Conservation (phyloP, 768 basidiomycete species). For the Rhodosporidiobolus odoratus region DNA sequence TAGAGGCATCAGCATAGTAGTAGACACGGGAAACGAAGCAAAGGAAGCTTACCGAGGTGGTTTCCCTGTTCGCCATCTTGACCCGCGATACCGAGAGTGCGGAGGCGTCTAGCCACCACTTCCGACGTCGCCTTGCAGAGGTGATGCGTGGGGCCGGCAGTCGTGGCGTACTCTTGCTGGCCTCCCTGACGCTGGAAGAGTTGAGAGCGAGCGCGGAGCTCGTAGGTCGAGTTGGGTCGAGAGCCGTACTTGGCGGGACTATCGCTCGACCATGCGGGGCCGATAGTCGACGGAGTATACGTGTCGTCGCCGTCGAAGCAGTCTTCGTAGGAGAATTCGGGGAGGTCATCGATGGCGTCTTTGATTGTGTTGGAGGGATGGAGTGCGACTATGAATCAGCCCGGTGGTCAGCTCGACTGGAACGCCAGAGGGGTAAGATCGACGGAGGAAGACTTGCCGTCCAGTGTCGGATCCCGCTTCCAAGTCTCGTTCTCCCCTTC, state of each 20-base stretch:
- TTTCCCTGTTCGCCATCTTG: background rate
- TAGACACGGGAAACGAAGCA: background rate
- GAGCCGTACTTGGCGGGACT: background rate
- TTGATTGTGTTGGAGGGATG: background rate
- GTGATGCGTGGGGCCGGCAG: conserved; percentile 4
- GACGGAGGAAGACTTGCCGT: background rate
- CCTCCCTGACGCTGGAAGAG: too few relatives aligned
- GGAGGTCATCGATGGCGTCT: conserved; percentile 3
- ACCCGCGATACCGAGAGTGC: background rate
- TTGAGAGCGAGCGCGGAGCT: background rate
- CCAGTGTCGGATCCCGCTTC: background rate
- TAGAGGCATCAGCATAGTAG: background rate
- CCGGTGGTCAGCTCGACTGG: background rate
- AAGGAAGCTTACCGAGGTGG: background rate
- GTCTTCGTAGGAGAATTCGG: background rate
- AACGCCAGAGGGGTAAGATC: background rate
- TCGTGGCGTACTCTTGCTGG: background rate
- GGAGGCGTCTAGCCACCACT: background rate
- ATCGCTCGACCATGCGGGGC: background rate
- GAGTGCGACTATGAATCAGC: background rate
- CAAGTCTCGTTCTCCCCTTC: background rate
- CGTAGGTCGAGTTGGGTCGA: background rate
- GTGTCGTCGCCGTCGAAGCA: background rate
- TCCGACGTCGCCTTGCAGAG: background rate
- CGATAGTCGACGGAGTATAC: background rate